Evolutionary conservation across 192 early-diverging fungal species (phyloP).

Genomic region (Cetraspora pellucida): DNA sequence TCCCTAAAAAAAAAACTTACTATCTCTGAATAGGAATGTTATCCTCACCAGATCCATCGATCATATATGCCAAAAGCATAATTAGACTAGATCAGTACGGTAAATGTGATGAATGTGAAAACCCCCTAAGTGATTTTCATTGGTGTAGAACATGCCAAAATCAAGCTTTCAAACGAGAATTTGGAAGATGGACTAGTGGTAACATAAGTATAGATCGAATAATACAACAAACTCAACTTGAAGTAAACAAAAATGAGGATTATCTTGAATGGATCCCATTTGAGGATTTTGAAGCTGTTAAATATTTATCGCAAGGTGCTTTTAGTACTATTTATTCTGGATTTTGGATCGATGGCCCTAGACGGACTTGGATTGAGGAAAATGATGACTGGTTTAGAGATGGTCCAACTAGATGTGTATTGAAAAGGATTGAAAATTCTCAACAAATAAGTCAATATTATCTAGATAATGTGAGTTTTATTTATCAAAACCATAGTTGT

Average conservation of each 20-base stretch:
- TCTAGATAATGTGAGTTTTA: background rate
- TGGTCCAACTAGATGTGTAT: conserved; percentile 5
- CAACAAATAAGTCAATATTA: background rate
- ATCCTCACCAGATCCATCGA: no score
- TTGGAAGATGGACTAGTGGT: conserved; percentile 15
- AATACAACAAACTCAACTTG: background rate
- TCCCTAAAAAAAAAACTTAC: no score
- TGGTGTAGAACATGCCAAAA: conserved; percentile 1
- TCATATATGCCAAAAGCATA: no score
- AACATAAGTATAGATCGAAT: background rate
- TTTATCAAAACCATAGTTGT: background rate
- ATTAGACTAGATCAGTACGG: no score
- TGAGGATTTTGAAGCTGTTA: background rate
- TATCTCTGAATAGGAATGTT: no score
- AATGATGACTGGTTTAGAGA: background rate
- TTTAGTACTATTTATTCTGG: conserved; percentile 8
- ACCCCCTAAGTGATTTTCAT: no score
- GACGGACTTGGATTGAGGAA: conserved; percentile 12
- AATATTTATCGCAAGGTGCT: background rate
- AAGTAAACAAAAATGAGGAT: background rate
- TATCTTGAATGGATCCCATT: conserved; percentile 4
- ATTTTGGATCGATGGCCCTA: conserved; percentile 12
- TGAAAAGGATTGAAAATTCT: background rate
- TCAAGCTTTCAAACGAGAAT: background rate
- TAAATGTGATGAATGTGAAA: no score